phyloP scores from a whole-genome alignment of 2,329 filamentous ascomycete species.

The Stachybotrys echinatus region DNA sequence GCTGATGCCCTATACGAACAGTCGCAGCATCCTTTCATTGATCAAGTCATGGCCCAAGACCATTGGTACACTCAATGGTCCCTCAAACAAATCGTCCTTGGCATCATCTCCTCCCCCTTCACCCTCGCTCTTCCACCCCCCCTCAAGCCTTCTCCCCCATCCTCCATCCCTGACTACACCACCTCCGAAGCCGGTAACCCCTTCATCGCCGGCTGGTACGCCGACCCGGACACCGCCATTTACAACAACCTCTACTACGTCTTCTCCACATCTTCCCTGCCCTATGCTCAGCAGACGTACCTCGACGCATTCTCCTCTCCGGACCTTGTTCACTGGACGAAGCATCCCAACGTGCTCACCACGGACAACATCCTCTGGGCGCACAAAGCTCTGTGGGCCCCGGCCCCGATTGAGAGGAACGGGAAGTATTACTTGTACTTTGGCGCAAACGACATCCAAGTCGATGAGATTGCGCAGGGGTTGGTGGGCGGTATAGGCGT shows the following conservation, averaged over 20 bases:
- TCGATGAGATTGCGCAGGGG: conserved; percentile 13
- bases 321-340: conserved; percentile 43
- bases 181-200: conserved; percentile 40
- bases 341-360: conserved; percentile 36
- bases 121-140: too few relatives aligned
- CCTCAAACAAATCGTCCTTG: too few relatives aligned
- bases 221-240: conserved; percentile 42
- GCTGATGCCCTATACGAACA: too few relatives aligned
- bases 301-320: conserved; percentile 45
- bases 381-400: conserved; percentile 40
- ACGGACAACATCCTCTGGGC: conserved; percentile 31
- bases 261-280: conserved; percentile 38
- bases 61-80: too few relatives aligned
- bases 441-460: conserved; percentile 40
- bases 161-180: conserved; percentile 23
- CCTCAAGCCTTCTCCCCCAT: background rate
- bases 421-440: conserved; percentile 46
- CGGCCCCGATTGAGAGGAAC: conserved; percentile 35
- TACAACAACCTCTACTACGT: conserved; percentile 42
- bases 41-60: too few relatives aligned
- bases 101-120: too few relatives aligned
- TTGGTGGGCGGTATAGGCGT: conserved; percentile 32
- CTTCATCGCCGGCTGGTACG: conserved; percentile 44
- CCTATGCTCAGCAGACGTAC: conserved; percentile 41
- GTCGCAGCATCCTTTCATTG: too few relatives aligned